Base-by-base conservation (phyloP, 495 filamentous ascomycete genomes). In the Filosporella fistucella region DNA sequence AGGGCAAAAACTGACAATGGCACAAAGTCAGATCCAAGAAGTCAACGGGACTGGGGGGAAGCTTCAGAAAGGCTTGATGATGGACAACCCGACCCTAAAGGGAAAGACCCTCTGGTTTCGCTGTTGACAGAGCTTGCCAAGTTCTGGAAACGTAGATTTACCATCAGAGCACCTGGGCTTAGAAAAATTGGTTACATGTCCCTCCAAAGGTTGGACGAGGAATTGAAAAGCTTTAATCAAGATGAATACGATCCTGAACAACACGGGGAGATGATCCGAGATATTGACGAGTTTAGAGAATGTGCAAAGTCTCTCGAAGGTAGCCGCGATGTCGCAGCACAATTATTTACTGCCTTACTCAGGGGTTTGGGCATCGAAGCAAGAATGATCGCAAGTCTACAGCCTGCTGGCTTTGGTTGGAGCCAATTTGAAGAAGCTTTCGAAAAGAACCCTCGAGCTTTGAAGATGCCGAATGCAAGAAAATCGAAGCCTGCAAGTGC, bases 361-460 rank as follows among this genome's bases (percentile, higher is more conserved):
- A 74, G 94, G 48, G 91, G 82, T 3, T 57, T 99, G 14, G 86
- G 84, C 0, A 68, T 96, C 11, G 88, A 96, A 49, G 78, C 86
- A 16, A 73, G 89, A 32, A 68, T 97, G 56, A 82, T 96, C 9
- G 82, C 83, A 12, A 96, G 77, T 62, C 64, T 99, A 10, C 93
- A 97, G 52, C 85, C 93, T 13, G 61, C 89, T 0, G 93, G 94
- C 2, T 95, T 96, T 63, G 90, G 90, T 1, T 96, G 88, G 80
- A 91, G 82, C 41, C 91, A 91, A 59, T 68, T 73, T 14, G 93
- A 98, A 63, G 84, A 89, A 58, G 78, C 77, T 52, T 47, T 52
- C 41, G 49, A 60, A 47, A 51, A 67, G 56, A 60, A 61, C 33
- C 44, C 50, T 48, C 64, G 51, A 11, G 52, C 55, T 22, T 43